phyloP scores from a whole-genome alignment of 2,329 filamentous ascomycete genomes.

The Fusarium nisikadoi region DNA sequence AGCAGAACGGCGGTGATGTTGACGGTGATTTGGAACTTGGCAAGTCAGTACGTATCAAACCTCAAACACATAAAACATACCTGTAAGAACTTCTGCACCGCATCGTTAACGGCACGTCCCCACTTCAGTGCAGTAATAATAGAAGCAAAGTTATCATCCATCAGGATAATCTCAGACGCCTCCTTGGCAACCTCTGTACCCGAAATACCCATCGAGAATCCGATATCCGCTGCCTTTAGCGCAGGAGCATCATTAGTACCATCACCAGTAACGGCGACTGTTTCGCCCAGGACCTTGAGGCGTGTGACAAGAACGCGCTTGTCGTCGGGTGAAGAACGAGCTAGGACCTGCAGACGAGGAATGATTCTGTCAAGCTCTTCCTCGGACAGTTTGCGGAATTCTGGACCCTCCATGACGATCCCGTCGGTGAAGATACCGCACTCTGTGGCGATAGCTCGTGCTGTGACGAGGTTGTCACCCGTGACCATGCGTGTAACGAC shows the following conservation, averaged over 20 bases:
- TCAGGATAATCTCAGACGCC: constrained; percentile 84
- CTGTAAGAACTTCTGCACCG: constrained; percentile 79
- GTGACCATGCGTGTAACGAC: constrained; percentile 88
- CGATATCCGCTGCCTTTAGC: constrained; percentile 82
- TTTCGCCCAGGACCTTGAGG: constrained; percentile 78
- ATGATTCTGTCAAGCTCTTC: constrained; percentile 74
- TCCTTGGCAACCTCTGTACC: constrained; percentile 88
- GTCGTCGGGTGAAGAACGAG: constrained; percentile 79
- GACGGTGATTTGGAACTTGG: constrained; percentile 79
- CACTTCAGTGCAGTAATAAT: constrained; percentile 86
- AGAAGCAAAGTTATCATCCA: constrained; percentile 88
- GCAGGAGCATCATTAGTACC: constrained; percentile 87
- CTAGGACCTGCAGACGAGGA: constrained; percentile 75
- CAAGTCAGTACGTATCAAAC: rapidly evolving
- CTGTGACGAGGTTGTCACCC: constrained; percentile 82
- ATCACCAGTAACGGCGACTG: constrained; percentile 84
- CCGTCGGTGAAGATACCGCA: constrained; percentile 79
- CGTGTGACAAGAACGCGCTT: constrained; percentile 78
- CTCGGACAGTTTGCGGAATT: constrained; percentile 77
- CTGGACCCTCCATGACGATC: constrained; percentile 80
- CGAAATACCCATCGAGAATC: constrained; percentile 87
- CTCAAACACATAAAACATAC: rapidly evolving
- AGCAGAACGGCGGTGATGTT: constrained; percentile 91
- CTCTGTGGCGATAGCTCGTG: constrained; percentile 80
- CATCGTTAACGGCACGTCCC: constrained; percentile 81